Percentiles rank a stretch among this genome's conserved stretches.
These are phyloP conservation scores for Solanum clarkiae DNA, from an alignment of 257 asterid genomes.

Conservation along the genomic window DNA sequence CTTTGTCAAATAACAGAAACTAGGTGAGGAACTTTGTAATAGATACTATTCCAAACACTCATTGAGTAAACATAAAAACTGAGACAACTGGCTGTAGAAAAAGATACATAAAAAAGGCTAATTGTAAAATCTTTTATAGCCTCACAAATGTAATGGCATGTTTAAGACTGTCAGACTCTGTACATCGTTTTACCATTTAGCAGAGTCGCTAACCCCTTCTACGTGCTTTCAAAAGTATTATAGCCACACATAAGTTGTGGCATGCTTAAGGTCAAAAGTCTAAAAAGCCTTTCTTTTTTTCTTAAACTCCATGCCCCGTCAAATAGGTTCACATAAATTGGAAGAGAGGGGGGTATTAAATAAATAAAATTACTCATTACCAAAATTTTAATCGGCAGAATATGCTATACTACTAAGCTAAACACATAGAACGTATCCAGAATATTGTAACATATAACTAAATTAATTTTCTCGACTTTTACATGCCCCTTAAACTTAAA, in stretches of 20 bases:
- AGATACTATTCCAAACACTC: neutral
- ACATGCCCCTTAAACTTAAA: neutral
- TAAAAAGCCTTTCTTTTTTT: too few relatives aligned
- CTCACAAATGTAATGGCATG: neutral
- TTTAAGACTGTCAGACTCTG: neutral
- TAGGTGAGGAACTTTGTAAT: neutral
- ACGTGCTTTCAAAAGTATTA: neutral
- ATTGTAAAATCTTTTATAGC: neutral
- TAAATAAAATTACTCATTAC: neutral
- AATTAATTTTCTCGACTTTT: neutral
- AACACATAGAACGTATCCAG: neutral
- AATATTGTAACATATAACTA: neutral
- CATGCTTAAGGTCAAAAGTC: neutral
- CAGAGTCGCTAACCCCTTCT: neutral
- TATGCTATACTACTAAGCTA: neutral
- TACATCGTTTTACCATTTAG: neutral
- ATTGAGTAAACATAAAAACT: neutral
- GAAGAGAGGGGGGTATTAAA: neutral
- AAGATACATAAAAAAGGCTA: neutral
- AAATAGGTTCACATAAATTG: neutral
- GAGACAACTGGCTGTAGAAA: neutral
- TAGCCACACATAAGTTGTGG: neutral
- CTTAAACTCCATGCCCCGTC: neutral
- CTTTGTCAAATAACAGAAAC: neutral
- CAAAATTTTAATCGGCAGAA: neutral